Evolutionary conservation across 176 grass and related monocot genomes (phyloP).

Genomic region (Oryza longistaminata): DNA sequence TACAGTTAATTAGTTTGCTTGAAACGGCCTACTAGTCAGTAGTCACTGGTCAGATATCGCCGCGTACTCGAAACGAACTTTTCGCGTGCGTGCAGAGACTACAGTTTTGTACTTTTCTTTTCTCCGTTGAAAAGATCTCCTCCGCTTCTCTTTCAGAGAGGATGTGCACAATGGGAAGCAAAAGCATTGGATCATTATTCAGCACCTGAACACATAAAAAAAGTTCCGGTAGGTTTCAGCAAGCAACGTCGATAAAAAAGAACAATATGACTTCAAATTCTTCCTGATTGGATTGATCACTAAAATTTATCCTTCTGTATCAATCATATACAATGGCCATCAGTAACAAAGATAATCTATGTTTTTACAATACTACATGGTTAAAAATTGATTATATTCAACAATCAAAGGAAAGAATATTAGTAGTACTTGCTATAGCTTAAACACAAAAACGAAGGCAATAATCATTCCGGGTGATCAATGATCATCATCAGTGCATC

Average conservation of each 20-base stretch:
- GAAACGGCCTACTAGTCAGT: too few relatives aligned
- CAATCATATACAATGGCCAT: neutral
- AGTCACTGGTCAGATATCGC: neutral
- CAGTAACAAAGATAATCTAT: too few relatives aligned
- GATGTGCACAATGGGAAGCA: neutral
- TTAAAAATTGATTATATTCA: too few relatives aligned
- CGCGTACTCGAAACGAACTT: neutral
- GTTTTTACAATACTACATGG: too few relatives aligned
- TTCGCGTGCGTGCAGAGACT: neutral
- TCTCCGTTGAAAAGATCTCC: neutral
- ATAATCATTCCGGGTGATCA: neutral
- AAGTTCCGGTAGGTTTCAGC: neutral
- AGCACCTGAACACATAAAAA: too few relatives aligned
- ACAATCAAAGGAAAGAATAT: neutral
- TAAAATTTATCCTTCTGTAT: neutral
- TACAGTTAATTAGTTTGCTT: neutral
- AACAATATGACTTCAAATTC: neutral
- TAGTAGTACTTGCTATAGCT: too few relatives aligned
- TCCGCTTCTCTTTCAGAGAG: neutral
- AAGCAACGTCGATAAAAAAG: neutral
- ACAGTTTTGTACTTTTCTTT: neutral
- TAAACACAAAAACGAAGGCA: neutral
- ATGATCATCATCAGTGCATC: neutral
- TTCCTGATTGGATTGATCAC: neutral
- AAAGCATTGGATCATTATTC: neutral